These are phyloP conservation scores for Saururus chinensis DNA, from an alignment of 164 flowering plant species.

Conservation along the genomic window DNA sequence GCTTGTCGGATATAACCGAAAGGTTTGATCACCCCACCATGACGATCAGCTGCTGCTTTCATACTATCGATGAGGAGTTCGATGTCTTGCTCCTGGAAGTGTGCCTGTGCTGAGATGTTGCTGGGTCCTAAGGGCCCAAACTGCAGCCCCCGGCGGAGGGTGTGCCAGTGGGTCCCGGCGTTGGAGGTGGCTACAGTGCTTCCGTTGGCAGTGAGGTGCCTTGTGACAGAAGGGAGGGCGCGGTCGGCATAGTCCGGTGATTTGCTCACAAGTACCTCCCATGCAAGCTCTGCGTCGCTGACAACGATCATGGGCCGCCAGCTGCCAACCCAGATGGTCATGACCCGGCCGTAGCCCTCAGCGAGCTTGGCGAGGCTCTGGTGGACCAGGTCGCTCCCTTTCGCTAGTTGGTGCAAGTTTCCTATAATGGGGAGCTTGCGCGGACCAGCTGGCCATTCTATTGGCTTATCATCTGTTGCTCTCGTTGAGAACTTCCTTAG, in stretches of 20 bases:
- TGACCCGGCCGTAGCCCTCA: not conserved
- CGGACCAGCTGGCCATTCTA: slow-evolving; percentile 1
- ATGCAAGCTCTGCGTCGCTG: slow-evolving; percentile 5
- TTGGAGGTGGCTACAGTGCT: not conserved
- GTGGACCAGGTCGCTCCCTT: slow-evolving; percentile 3
- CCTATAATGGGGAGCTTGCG: slow-evolving; percentile 2
- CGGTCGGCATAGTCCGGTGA: slow-evolving; percentile 6
- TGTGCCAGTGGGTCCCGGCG: slow-evolving; percentile 3
- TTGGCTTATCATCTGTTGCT: not conserved
- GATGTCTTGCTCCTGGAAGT: slow-evolving; percentile 1
- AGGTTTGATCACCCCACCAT: slow-evolving; percentile 1
- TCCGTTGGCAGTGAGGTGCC: not conserved
- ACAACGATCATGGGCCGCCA: slow-evolving; percentile 3
- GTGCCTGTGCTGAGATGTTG: not conserved
- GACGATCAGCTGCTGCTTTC: not conserved
- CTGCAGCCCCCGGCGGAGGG: slow-evolving; percentile 6
- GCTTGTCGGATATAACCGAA: slow-evolving; percentile 1
- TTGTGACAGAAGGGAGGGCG: not conserved
- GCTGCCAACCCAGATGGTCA: slow-evolving; percentile 7
- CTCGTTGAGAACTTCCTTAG: not conserved
- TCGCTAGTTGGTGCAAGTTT: slow-evolving; percentile 4
- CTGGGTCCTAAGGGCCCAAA: not conserved
- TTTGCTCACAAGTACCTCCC: slow-evolving; percentile 8
- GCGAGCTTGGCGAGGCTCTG: slow-evolving; percentile 1
- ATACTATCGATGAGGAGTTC: not conserved